Evolutionary conservation across 257 asterid genomes (phyloP).

Genomic region (Orobanche coerulescens): DNA sequence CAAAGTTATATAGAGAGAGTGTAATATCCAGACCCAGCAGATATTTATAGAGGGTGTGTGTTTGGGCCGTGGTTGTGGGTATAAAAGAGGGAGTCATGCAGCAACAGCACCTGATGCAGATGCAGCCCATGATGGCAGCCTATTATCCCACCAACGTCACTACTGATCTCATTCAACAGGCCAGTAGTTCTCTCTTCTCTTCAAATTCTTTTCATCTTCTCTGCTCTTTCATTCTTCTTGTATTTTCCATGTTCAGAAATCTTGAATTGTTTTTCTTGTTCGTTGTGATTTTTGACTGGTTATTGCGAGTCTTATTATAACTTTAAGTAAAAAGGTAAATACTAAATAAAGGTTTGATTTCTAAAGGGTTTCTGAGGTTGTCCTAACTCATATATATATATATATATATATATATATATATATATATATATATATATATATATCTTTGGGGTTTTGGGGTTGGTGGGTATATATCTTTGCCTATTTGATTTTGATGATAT

Average conservation of each 20-base stretch:
- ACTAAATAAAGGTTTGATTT: no score
- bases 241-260: conserved; percentile 18
- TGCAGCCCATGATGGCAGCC: conserved; percentile 99
- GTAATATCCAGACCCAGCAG: background rate
- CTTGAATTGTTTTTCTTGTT: background rate
- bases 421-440: no score
- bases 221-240: conserved; percentile 11
- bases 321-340: no score
- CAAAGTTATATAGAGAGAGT: conserved; percentile 35
- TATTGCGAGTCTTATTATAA: background rate
- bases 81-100: conserved; percentile 46
- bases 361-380: background rate
- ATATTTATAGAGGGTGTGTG: conserved; percentile 5
- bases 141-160: conserved; percentile 93
- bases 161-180: conserved; percentile 99
- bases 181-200: conserved; percentile 9
- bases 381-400: no score
- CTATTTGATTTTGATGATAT: conserved; percentile 19
- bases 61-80: conserved; percentile 34
- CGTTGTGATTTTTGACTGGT: background rate
- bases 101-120: conserved; percentile 99
- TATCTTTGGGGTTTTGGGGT: conserved; percentile 20
- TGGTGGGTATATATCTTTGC: conserved; percentile 16
- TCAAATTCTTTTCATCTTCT: background rate
- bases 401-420: no score